phyloP scores from a whole-genome alignment of 371 early-diverging fungal genomes.

The Choanephora cucurbitarum region DNA sequence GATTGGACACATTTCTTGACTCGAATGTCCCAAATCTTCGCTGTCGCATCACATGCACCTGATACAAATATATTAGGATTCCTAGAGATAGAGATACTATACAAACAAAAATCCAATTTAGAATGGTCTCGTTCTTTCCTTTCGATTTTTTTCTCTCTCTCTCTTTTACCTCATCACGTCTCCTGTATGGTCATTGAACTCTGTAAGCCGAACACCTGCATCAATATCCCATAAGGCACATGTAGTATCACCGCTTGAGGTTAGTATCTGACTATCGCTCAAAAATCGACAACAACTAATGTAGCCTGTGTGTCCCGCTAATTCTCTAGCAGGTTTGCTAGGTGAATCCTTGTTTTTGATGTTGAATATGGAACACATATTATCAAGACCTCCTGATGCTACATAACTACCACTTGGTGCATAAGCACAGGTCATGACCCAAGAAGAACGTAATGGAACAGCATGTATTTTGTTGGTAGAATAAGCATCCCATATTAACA shows the following conservation, averaged over 20 bases:
- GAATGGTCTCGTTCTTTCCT: neutral
- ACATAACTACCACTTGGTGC: constrained; percentile 96
- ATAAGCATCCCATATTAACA: constrained; percentile 98
- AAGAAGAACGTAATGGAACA: constrained; percentile 97
- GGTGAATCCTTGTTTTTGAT: constrained; percentile 89
- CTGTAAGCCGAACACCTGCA: constrained; percentile 89
- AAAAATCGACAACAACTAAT: constrained; percentile 96
- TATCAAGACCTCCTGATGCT: constrained; percentile 98
- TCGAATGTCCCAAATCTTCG: constrained; percentile 98
- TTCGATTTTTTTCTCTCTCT: too few relatives aligned
- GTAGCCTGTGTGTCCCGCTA: constrained; percentile 96
- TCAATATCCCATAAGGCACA: constrained; percentile 99
- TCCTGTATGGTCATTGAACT: constrained; percentile 96
- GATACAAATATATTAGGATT: constrained; percentile 96
- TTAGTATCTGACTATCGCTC: constrained; percentile 92
- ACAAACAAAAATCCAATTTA: neutral
- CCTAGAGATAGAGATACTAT: constrained; percentile 83
- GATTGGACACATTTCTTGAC: constrained; percentile 96
- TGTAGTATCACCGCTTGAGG: constrained; percentile 94
- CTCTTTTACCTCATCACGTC: constrained; percentile 94
- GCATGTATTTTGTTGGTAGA: constrained; percentile 97
- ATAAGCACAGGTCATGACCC: constrained; percentile 99
- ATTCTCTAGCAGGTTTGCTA: constrained; percentile 91
- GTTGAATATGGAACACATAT: constrained; percentile 96
- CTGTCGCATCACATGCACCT: constrained; percentile 98